A percentile compares a stretch with the other conserved stretches of the same genome.
These are phyloP conservation scores for Sclerotiophoma versabilis DNA, from an alignment of 2,329 filamentous ascomycete species.

Conservation along the genomic window DNA sequence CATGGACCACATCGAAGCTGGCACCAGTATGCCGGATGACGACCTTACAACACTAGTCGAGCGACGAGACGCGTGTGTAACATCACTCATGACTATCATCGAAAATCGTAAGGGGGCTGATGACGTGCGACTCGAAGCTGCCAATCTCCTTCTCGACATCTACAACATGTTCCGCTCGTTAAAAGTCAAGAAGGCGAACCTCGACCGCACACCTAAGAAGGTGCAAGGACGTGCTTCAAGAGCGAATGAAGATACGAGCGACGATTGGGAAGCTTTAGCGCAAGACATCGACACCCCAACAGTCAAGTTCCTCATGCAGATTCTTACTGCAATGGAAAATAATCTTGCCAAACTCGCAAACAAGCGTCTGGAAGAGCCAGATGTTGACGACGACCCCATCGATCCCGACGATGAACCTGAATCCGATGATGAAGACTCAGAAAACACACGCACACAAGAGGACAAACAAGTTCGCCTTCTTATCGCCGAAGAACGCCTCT, in stretches of 20 bases:
- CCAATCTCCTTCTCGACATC: slow-evolving; percentile 80
- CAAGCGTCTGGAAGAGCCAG: slow-evolving; percentile 51
- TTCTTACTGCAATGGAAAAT: slow-evolving; percentile 80
- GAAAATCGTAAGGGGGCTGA: slow-evolving; percentile 69
- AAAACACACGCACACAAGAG: slow-evolving; percentile 51
- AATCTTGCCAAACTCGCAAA: slow-evolving; percentile 57
- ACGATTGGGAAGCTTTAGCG: slow-evolving; percentile 66
- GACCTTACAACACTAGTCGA: slow-evolving; percentile 65
- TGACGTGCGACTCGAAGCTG: slow-evolving; percentile 76
- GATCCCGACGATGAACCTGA: slow-evolving; percentile 70
- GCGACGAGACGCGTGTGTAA: slow-evolving; percentile 61
- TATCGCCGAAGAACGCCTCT: slow-evolving; percentile 83
- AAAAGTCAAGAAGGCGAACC: slow-evolving; percentile 55
- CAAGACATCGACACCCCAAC: slow-evolving; percentile 71
- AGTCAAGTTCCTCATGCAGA: slow-evolving; percentile 71
- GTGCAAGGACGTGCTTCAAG: slow-evolving; percentile 27
- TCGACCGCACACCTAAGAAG: slow-evolving; percentile 43
- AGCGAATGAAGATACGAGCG: slow-evolving; percentile 37
- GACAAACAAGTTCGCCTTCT: slow-evolving; percentile 70
- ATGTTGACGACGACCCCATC: slow-evolving; percentile 76
- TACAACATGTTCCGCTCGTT: slow-evolving; percentile 81
- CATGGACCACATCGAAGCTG: slow-evolving; percentile 46
- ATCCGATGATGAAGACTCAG: slow-evolving; percentile 63
- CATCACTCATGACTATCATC: slow-evolving; percentile 59
- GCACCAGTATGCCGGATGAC: slow-evolving; percentile 59